phyloP scores from a whole-genome alignment of 495 filamentous ascomycete species.

The Melanomma pulvis-pyrius region DNA sequence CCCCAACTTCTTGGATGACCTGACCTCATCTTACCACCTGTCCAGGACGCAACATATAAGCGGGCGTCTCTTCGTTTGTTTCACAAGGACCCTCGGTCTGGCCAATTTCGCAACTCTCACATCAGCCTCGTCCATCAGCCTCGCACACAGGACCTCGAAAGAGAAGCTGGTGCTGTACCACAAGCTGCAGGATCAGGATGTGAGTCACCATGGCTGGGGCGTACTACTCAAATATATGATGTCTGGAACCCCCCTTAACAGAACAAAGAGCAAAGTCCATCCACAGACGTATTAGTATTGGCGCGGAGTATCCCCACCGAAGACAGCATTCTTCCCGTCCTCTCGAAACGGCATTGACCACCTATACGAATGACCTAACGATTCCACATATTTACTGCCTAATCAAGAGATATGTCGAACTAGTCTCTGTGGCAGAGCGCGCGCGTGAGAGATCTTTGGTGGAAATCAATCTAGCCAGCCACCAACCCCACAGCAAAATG shows the following conservation, averaged over 20 bases:
- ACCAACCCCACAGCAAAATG: too few species aligned
- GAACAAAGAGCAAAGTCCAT: neutral
- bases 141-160: neutral
- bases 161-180: neutral
- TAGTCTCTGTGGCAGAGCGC: too few species aligned
- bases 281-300: neutral
- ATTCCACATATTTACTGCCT: too few species aligned
- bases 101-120: neutral
- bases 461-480: too few species aligned
- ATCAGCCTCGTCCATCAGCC: neutral
- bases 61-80: neutral
- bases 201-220: neutral
- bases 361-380: too few species aligned
- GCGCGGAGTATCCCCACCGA: neutral
- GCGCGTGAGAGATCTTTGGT: too few species aligned
- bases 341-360: neutral
- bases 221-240: neutral
- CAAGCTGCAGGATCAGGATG: neutral
- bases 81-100: neutral
- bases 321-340: neutral
- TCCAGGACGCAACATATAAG: neutral
- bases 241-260: neutral
- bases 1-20: neutral
- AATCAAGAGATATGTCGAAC: too few species aligned
- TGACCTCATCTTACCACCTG: neutral